Conservation (phyloP, 2,329 filamentous ascomycete species). For the Mycogone perniciosa region DNA sequence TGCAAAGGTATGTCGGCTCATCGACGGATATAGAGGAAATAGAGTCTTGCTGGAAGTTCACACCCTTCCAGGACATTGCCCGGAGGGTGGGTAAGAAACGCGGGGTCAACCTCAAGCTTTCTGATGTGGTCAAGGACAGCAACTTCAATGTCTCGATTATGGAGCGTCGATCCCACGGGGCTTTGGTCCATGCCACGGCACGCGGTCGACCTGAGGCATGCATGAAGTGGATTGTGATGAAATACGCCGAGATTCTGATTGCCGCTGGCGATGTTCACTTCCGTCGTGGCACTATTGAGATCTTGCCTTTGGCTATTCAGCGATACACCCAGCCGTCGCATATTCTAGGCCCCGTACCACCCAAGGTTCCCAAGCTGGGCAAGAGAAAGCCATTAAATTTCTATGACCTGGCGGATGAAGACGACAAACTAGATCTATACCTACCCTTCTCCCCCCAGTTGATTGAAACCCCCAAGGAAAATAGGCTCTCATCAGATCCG, state of each 20-base stretch:
- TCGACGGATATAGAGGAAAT: too few species aligned
- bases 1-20: too few species aligned
- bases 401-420: neutral
- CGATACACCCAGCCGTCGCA: neutral
- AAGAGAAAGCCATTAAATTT: neutral
- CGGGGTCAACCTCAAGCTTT: too few species aligned
- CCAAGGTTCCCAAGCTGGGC: neutral
- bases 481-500: too few species aligned
- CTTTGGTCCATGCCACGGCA: neutral
- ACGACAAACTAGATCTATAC: neutral
- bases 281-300: neutral
- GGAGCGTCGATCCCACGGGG: too few species aligned
- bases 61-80: neutral
- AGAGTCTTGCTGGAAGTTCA: neutral
- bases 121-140: too few species aligned
- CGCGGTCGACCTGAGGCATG: neutral
- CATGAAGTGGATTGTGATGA: neutral
- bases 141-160: too few species aligned
- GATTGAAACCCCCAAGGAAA: too few species aligned
- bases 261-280: slow-evolving; percentile 7
- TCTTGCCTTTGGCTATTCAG: neutral
- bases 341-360: neutral
- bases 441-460: neutral
- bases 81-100: too few species aligned
- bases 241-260: slow-evolving; percentile 1